Percentiles rank a stretch among this genome's conserved stretches.
phyloP scores from a whole-genome alignment of 2,329 filamentous ascomycete species.

The Colletotrichum gigasporum region DNA sequence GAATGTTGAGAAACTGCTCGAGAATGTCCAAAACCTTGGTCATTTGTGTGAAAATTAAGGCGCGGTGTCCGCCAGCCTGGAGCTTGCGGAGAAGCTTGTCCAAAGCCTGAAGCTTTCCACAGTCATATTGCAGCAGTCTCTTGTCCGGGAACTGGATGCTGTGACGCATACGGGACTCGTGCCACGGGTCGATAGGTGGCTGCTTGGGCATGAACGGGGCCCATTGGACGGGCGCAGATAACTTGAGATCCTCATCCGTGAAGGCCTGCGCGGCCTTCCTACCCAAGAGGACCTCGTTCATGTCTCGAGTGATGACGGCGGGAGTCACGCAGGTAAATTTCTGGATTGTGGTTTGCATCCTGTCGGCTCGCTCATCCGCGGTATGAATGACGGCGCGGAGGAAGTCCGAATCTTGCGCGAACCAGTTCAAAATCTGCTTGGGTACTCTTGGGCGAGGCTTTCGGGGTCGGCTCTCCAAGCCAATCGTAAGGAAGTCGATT shows the following conservation, averaged over 20 bases:
- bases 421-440: constrained; percentile 75
- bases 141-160: constrained; percentile 98
- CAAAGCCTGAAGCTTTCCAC: constrained; percentile 92
- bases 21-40: constrained; percentile 97
- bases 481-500: constrained; percentile 78
- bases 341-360: constrained; percentile 78
- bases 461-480: constrained; percentile 66
- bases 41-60: constrained; percentile 99
- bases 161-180: constrained; percentile 89
- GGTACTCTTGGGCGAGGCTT: constrained; percentile 69
- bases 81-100: constrained; percentile 87
- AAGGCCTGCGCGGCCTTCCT: constrained; percentile 66
- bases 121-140: constrained; percentile 95
- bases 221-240: constrained; percentile 65
- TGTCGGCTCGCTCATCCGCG: constrained; percentile 75
- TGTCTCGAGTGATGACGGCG: constrained; percentile 82
- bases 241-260: constrained; percentile 63
- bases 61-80: constrained; percentile 90
- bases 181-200: constrained; percentile 80
- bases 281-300: constrained; percentile 75
- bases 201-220: constrained; percentile 66
- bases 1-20: constrained; percentile 97
- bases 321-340: constrained; percentile 95
- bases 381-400: constrained; percentile 77
- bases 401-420: constrained; percentile 73